Conservation (phyloP, 2,329 filamentous ascomycete genomes). For the Dactylonectria estremocensis region DNA sequence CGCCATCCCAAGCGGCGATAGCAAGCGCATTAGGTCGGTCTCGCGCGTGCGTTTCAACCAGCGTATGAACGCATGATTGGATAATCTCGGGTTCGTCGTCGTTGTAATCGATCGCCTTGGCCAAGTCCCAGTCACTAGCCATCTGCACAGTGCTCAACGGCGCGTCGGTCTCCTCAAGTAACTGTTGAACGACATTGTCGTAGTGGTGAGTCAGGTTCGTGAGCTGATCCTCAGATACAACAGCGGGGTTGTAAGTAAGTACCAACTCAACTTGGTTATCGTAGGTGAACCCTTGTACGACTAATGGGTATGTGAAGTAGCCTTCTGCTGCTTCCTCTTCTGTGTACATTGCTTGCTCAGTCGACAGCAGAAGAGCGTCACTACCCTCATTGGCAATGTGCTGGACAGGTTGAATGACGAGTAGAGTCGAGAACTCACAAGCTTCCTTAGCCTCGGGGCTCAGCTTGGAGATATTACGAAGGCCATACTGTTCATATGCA, state of each 20-base stretch:
- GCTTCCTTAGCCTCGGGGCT: slow-evolving; percentile 29
- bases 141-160: neutral
- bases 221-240: slow-evolving; percentile 3
- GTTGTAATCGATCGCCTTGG: slow-evolving; percentile 14
- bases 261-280: slow-evolving; percentile 4
- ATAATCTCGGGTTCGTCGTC: neutral
- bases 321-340: slow-evolving; percentile 4
- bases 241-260: neutral
- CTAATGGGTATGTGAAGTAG: slow-evolving; percentile 13
- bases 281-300: neutral
- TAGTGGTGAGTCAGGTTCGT: slow-evolving; percentile 3
- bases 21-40: slow-evolving; percentile 33
- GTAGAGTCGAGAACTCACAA: slow-evolving; percentile 48
- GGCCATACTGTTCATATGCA: slow-evolving; percentile 38
- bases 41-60: slow-evolving; percentile 34
- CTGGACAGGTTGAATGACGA: slow-evolving; percentile 46
- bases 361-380: neutral
- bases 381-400: neutral
- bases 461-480: slow-evolving; percentile 40
- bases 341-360: neutral
- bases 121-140: neutral
- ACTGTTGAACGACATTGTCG: neutral
- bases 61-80: slow-evolving; percentile 33
- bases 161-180: neutral
- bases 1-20: slow-evolving; percentile 48